Evolutionary conservation across 768 basidiomycete genomes (phyloP).

Genomic region (Lentinula aciculospora): DNA sequence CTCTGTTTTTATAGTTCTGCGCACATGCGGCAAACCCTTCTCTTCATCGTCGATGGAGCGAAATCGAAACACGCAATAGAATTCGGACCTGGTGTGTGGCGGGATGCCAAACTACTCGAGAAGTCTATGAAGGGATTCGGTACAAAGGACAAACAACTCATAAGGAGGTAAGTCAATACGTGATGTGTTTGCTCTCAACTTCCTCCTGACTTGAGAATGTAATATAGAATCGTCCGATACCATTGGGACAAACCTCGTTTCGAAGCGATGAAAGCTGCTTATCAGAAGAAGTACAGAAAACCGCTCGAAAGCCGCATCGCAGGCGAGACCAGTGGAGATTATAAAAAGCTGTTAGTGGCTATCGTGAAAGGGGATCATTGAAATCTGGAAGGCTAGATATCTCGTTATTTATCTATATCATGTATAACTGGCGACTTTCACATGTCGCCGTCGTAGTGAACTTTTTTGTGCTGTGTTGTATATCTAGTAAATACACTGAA

Average conservation of each 20-base stretch:
- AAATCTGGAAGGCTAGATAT: too few relatives aligned
- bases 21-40: slow-evolving; percentile 27
- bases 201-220: neutral
- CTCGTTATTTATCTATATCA: too few relatives aligned
- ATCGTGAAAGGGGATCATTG: neutral
- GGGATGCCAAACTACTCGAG: slow-evolving; percentile 30
- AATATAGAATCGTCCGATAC: slow-evolving; percentile 1
- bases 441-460: too few relatives aligned
- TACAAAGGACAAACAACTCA: slow-evolving; percentile 32
- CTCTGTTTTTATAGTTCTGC: slow-evolving; percentile 12
- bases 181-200: neutral
- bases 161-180: slow-evolving; percentile 25
- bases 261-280: slow-evolving; percentile 28
- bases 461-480: too few relatives aligned
- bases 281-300: slow-evolving; percentile 25
- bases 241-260: slow-evolving; percentile 33
- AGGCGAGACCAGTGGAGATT: slow-evolving; percentile 19
- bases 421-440: too few relatives aligned
- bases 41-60: slow-evolving; percentile 22
- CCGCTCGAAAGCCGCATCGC: slow-evolving; percentile 23
- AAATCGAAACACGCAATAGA: slow-evolving; percentile 24
- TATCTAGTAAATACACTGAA: too few relatives aligned
- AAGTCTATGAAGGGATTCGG: slow-evolving; percentile 30
- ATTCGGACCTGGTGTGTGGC: slow-evolving; percentile 19
- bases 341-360: slow-evolving; percentile 19